A percentile compares a stretch with the other conserved stretches of the same genome.
phyloP scores from a whole-genome alignment of 1,284 basidiomycete species.

The Puccinia polysora region DNA sequence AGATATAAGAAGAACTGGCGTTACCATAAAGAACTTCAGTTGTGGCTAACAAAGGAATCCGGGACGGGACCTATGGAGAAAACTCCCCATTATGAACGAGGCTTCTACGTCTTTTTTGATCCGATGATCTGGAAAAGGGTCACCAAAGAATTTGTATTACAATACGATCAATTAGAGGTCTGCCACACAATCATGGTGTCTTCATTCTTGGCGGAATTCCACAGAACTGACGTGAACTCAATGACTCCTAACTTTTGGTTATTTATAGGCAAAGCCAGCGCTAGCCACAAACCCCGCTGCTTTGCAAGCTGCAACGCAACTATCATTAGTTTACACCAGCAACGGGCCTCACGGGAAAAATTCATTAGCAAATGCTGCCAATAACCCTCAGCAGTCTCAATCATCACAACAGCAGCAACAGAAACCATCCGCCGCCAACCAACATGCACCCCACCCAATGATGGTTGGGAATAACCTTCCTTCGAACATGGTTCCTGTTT shows the following conservation, averaged over 20 bases:
- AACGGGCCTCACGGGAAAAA: slow-evolving; percentile 40
- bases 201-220: background rate
- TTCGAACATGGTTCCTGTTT: slow-evolving; percentile 16
- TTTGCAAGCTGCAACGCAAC: slow-evolving; percentile 27
- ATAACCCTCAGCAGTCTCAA: slow-evolving; percentile 5
- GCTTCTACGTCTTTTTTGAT: slow-evolving; percentile 87
- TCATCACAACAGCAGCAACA: slow-evolving; percentile 16
- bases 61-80: slow-evolving; percentile 76
- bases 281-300: slow-evolving; percentile 42
- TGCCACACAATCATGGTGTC: background rate
- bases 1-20: slow-evolving; percentile 85
- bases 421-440: background rate
- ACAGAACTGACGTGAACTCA: no score
- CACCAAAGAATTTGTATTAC: slow-evolving; percentile 67
- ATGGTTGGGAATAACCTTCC: slow-evolving; percentile 13
- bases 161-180: slow-evolving; percentile 80
- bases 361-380: background rate
- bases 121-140: slow-evolving; percentile 79
- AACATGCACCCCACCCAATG: background rate
- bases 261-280: slow-evolving; percentile 37
- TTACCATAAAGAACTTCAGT: slow-evolving; percentile 87
- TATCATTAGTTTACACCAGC: slow-evolving; percentile 34
- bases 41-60: slow-evolving; percentile 93
- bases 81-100: slow-evolving; percentile 80
- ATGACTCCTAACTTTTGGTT: background rate